Conservation (phyloP, 805 yeast species). For the Saitoella complicata region DNA sequence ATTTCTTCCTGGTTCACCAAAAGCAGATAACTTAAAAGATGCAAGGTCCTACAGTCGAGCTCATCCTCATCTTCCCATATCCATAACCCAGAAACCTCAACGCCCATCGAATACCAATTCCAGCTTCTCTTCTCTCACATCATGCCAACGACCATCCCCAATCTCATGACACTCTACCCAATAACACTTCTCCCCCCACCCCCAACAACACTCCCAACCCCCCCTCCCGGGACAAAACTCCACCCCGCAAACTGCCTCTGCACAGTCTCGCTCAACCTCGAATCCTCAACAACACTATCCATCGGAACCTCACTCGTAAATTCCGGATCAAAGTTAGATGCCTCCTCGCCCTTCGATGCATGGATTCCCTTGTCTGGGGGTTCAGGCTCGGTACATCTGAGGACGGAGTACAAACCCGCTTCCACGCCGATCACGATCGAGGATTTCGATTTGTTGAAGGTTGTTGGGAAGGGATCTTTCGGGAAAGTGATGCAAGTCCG, state of each 20-base stretch:
- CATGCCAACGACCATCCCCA: no score
- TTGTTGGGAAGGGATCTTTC: constrained; percentile 93
- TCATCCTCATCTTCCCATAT: no score
- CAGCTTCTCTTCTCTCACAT: no score
- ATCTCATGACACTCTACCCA: no score
- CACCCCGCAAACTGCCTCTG: constrained; percentile 98
- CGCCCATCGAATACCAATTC: no score
- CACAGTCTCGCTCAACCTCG: constrained; percentile 74
- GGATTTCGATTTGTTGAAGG: constrained; percentile 84
- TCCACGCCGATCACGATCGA: constrained; percentile 66
- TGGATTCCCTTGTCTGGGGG: constrained; percentile 18
- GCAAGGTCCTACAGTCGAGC: no score
- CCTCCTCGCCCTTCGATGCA: constrained; percentile 3
- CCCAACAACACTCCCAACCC: no score
- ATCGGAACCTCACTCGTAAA: constrained; percentile 87
- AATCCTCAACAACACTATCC: constrained; percentile 77
- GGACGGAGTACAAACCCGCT: constrained; percentile 54
- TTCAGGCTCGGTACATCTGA: constrained; percentile 27
- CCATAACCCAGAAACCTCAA: no score
- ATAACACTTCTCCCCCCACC: no score
- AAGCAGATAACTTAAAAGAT: no score
- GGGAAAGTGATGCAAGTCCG: constrained; percentile 98
- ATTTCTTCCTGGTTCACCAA: no score
- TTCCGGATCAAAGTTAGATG: constrained; percentile 63
- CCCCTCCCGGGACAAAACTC: constrained; percentile 25